Evolutionary conservation across 1,139 yeast genomes (phyloP), one percentile per base, ranked within the genome.

Genomic region (Saccharomyces hybrid): DNA sequence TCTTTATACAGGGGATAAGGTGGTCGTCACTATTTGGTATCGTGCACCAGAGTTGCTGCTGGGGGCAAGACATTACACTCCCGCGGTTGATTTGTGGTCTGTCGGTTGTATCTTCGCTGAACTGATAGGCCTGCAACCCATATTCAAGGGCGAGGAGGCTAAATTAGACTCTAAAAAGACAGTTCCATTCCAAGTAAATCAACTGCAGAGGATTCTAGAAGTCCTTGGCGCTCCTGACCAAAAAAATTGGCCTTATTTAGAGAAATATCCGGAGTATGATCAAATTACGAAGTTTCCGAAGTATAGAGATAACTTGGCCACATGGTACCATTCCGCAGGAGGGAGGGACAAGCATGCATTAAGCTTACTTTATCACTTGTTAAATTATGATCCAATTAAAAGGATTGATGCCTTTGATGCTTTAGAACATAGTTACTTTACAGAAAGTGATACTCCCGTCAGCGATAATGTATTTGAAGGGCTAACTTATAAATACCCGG

Each of bases 11-110:
- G 98, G 98, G 32, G 99, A 93, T 71, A 93, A 93, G 71, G 97
- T 95, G 19, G 99, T 93, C 53, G 99, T 93, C 8, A 93, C 99
- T 0, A 93, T 93, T 57, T 93, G 99, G 99, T 93, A 93, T 70
- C 78, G 99, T 60, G 97, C 99, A 0, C 98, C 99, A 0, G 99
- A 93, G 68, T 75, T 93, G 48, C 74, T 93, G 46, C 73, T 93
- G 44, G 99, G 99, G 0, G 90, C 96, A 1, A 75, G 97, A 50
- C 97, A 93, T 72, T 93, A 93, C 68, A 87, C 97, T 0, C 96
- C 98, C 0, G 93, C 98, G 0, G 86, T 93, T 48, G 98, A 93
- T 71, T 71, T 89, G 52, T 93, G 99, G 99, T 97, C 99, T 0
- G 89, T 90, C 7, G 99, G 99, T 0, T 93, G 99, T 70, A 93